Percentiles rank a stretch among this genome's conserved stretches.
Conservation (phyloP, 2,329 filamentous ascomycete species). For the Oidium heveae region DNA sequence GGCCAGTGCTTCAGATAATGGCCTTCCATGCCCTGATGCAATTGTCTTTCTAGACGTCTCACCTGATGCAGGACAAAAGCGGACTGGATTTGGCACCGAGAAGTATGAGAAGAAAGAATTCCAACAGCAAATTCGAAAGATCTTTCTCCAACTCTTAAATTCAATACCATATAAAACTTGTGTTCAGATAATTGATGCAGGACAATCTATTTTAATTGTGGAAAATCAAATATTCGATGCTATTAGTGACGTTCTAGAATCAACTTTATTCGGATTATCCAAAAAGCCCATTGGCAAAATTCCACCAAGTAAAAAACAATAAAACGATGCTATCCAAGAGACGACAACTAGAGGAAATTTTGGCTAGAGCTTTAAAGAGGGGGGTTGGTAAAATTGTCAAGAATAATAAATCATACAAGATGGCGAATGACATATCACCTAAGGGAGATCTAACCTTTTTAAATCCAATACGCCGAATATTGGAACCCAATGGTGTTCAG, state of each 20-base stretch:
- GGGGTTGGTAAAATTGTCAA: too few species aligned
- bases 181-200: slow-evolving; percentile 28
- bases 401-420: too few species aligned
- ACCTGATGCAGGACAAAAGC: slow-evolving; percentile 40
- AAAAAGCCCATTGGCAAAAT: background rate
- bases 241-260: background rate
- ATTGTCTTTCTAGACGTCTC: slow-evolving; percentile 72
- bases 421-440: too few species aligned
- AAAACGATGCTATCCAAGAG: too few species aligned
- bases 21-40: slow-evolving; percentile 65
- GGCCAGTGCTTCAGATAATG: slow-evolving; percentile 65
- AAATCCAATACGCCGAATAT: too few species aligned
- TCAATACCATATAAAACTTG: slow-evolving; percentile 24
- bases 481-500: too few species aligned
- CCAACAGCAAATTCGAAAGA: slow-evolving; percentile 50
- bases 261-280: background rate
- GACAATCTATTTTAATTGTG: slow-evolving; percentile 28
- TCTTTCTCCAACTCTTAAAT: slow-evolving; percentile 37
- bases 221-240: slow-evolving; percentile 20
- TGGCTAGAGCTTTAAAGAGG: too few species aligned
- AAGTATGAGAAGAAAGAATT: slow-evolving; percentile 67
- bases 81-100: slow-evolving; percentile 77
- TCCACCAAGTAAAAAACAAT: background rate
- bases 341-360: too few species aligned
- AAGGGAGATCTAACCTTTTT: too few species aligned